phyloP scores from a whole-genome alignment of 1,284 basidiomycete species.

The Malassezia brasiliensis region DNA sequence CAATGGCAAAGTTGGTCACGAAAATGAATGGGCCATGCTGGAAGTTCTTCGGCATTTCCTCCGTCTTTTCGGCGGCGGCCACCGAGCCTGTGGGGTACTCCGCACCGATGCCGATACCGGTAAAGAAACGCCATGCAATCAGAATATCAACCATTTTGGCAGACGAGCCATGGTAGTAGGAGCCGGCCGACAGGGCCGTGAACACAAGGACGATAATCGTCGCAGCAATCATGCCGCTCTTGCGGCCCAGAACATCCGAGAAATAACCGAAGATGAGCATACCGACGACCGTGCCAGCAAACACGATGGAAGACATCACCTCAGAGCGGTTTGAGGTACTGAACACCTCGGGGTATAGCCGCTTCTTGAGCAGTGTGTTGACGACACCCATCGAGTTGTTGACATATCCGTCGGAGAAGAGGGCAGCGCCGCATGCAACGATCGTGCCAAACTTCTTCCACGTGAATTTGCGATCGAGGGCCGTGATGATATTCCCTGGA shows the following conservation, averaged over 20 bases:
- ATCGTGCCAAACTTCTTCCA: constrained; percentile 18
- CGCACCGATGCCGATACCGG: constrained; percentile 58
- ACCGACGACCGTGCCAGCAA: constrained; percentile 60
- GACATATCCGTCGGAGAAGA: constrained; percentile 44
- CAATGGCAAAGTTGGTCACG: constrained; percentile 61
- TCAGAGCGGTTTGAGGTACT: not conserved
- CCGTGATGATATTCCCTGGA: not conserved
- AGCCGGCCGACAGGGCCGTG: constrained; percentile 10
- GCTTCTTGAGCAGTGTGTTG: constrained; percentile 27
- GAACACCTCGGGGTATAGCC: constrained; percentile 13
- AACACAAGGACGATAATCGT: constrained; percentile 60
- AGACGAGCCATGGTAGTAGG: constrained; percentile 56
- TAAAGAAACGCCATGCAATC: constrained; percentile 57
- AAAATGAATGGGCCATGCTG: constrained; percentile 73
- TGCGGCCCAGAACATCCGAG: constrained; percentile 76
- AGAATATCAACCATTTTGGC: constrained; percentile 66
- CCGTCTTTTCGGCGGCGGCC: constrained; percentile 81
- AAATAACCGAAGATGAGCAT: constrained; percentile 49
- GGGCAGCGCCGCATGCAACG: constrained; percentile 39
- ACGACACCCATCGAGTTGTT: constrained; percentile 29
- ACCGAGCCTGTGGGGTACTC: constrained; percentile 86
- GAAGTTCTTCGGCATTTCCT: constrained; percentile 65
- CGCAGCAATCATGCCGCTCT: constrained; percentile 67
- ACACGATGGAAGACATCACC: constrained; percentile 36
- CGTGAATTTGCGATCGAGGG: not conserved